A percentile compares a stretch with the other conserved stretches of the same genome.
Evolutionary conservation across 495 filamentous ascomycete genomes (phyloP).

Genomic region (Aspergillus kassunensis): DNA sequence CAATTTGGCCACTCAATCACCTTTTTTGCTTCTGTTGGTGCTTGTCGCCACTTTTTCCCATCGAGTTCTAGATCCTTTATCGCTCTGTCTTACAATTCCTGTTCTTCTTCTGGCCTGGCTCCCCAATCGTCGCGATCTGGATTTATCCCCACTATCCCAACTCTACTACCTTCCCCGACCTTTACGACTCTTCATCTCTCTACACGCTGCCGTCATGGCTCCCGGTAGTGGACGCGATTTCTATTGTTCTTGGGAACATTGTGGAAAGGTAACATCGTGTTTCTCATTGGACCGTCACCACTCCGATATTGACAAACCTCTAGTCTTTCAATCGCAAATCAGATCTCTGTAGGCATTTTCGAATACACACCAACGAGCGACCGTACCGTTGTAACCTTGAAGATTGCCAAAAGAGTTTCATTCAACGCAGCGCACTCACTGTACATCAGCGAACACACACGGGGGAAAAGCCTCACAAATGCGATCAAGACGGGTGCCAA

Average conservation of each 20-base stretch:
- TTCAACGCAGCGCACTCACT: constrained; percentile 81
- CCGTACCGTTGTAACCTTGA: constrained; percentile 69
- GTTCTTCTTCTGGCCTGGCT: neutral
- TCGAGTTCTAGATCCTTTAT: neutral
- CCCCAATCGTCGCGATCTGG: constrained; percentile 7
- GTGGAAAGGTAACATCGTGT: constrained; percentile 42
- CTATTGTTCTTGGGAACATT: constrained; percentile 45
- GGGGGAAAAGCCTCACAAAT: constrained; percentile 84
- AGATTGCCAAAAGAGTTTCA: constrained; percentile 83
- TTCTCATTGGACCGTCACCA: neutral
- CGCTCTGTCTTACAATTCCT: constrained; percentile 9
- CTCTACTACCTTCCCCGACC: constrained; percentile 10
- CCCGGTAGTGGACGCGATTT: constrained; percentile 44
- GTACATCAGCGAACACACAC: constrained; percentile 86
- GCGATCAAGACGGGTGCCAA: constrained; percentile 71
- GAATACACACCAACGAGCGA: constrained; percentile 87
- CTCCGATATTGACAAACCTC: neutral
- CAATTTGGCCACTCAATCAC: constrained; percentile 2
- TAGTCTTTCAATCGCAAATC: constrained; percentile 94
- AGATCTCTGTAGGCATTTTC: constrained; percentile 80
- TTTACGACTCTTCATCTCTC: constrained; percentile 4
- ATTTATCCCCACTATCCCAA: constrained; percentile 14
- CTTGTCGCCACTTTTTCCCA: neutral
- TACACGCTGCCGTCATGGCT: constrained; percentile 32
- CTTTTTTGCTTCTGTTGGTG: neutral